Percentiles rank a stretch among this genome's conserved stretches.
These are phyloP conservation scores for Picea glauca DNA, from an alignment of 75 land plant species.

Conservation along the genomic window DNA sequence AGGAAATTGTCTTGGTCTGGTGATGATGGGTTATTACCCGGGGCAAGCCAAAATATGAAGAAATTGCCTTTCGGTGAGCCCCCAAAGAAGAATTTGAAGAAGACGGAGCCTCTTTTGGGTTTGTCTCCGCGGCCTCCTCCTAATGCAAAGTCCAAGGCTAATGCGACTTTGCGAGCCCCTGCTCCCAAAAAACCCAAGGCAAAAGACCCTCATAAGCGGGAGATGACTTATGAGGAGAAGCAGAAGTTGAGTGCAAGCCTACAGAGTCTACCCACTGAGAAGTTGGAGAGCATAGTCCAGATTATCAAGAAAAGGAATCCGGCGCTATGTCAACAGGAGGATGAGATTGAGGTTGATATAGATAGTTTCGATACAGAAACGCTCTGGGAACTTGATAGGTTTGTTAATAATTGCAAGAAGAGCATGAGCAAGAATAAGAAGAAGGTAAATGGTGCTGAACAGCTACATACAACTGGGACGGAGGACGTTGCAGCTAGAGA, in stretches of 20 bases:
- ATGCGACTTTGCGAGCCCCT: slow-evolving; percentile 3
- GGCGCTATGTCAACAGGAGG: slow-evolving; percentile 34
- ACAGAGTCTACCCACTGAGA: slow-evolving; percentile 45
- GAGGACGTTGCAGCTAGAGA: background rate
- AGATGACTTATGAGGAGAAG: slow-evolving; percentile 53
- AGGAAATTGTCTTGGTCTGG: background rate
- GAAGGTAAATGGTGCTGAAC: background rate
- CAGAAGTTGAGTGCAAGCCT: slow-evolving; percentile 36
- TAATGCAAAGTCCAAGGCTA: background rate
- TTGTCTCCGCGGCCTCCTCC: background rate
- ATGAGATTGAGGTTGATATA: slow-evolving; percentile 58
- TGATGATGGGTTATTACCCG: background rate
- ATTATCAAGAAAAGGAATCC: slow-evolving; percentile 42
- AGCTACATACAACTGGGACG: background rate
- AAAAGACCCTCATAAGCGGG: slow-evolving; percentile 34
- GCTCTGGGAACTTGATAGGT: slow-evolving; percentile 55
- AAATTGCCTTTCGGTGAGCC: background rate
- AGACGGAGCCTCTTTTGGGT: slow-evolving; percentile 7
- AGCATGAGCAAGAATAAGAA: slow-evolving; percentile 16
- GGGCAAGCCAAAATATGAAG: background rate
- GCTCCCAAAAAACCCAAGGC: slow-evolving; percentile 37
- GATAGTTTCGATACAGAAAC: slow-evolving; percentile 50
- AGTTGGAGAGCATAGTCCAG: slow-evolving; percentile 48
- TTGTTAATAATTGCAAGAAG: slow-evolving; percentile 19
- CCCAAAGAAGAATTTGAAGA: slow-evolving; percentile 11